Evolutionary conservation across 2,329 filamentous ascomycete species (phyloP).

Genomic region (Fusarium acutatum): DNA sequence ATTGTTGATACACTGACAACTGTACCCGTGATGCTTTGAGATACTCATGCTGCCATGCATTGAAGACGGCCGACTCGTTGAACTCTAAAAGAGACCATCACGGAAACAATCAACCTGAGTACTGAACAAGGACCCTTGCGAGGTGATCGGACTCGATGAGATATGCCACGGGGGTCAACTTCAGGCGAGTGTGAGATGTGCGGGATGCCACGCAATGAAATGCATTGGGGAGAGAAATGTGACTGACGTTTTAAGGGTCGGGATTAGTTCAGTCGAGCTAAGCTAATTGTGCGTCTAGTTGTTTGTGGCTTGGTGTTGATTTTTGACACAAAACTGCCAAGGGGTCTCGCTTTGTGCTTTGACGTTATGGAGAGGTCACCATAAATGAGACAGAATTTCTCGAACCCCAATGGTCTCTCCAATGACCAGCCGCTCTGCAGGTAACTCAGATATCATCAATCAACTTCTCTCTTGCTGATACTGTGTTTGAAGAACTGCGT

Average conservation of each 20-base stretch:
- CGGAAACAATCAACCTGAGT: not conserved
- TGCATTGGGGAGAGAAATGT: conserved; percentile 5
- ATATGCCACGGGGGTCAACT: conserved; percentile 26
- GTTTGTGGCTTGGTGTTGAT: not conserved
- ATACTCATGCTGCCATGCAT: not conserved
- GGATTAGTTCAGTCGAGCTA: not conserved
- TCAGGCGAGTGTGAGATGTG: conserved; percentile 19
- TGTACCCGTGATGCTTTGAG: not conserved
- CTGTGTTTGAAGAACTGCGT: conserved; percentile 2
- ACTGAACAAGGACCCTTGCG: conserved; percentile 11
- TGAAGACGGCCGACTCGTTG: not conserved
- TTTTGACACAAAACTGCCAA: not conserved
- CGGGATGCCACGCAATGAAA: conserved; percentile 12
- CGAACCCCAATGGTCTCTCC: not conserved
- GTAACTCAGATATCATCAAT: not conserved
- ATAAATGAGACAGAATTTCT: not conserved
- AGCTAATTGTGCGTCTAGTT: not conserved
- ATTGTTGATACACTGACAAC: conserved; percentile 6
- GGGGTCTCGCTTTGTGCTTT: not conserved
- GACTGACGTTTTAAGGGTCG: conserved; percentile 1
- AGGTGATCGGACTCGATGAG: conserved; percentile 27
- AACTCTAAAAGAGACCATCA: conserved; percentile 7
- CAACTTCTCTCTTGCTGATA: not conserved
- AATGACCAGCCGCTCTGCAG: not conserved
- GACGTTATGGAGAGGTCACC: not conserved